These are phyloP conservation scores for Wallemia mellicola DNA, from an alignment of 1,284 basidiomycete genomes.

Conservation along the genomic window DNA sequence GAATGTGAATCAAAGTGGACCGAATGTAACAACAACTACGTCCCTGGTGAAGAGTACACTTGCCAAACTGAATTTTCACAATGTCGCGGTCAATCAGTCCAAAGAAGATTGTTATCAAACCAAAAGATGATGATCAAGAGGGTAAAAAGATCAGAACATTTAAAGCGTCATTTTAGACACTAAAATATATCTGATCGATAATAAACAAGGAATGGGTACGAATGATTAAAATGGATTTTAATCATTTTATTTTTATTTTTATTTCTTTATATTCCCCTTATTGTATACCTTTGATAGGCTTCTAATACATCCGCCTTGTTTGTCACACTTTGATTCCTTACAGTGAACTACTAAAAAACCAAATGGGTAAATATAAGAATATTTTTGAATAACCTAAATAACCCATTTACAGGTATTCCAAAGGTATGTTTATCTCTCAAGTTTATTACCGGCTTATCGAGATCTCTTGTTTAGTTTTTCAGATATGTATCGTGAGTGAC, in stretches of 20 bases:
- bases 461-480: slow-evolving; percentile 33
- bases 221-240: no score
- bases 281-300: neutral
- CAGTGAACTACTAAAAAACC: no score
- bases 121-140: neutral
- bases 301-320: neutral
- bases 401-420: neutral
- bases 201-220: no score
- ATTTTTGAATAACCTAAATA: neutral
- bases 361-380: neutral
- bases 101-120: neutral
- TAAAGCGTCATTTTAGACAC: no score
- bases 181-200: no score
- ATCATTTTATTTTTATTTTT: neutral
- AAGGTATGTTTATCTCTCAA: neutral
- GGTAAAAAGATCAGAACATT: neutral
- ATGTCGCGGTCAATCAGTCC: neutral
- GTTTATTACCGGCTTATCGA: neutral
- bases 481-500: slow-evolving; percentile 39
- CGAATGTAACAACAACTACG: neutral
- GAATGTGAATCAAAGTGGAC: neutral
- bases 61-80: neutral
- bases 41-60: neutral
- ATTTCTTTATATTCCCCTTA: neutral
- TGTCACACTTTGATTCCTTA: neutral